phyloP scores from a whole-genome alignment of 2,329 filamentous ascomycete genomes.

The Shiraia sp. region DNA sequence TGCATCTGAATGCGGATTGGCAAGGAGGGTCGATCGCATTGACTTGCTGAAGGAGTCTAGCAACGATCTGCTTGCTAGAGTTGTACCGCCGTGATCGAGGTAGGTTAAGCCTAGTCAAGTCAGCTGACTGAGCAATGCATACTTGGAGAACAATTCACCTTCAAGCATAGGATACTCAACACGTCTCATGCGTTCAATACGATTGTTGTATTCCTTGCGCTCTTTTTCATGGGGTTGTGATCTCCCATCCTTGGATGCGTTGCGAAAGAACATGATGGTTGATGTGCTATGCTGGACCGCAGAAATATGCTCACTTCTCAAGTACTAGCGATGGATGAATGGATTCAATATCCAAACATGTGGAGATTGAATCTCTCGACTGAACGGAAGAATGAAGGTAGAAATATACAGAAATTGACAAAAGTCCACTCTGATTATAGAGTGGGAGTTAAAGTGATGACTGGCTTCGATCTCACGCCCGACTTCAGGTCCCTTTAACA shows the following conservation, averaged over 20 bases:
- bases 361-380: too few relatives aligned
- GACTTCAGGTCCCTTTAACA: too few relatives aligned
- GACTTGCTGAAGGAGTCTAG: slow-evolving; percentile 60
- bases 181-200: slow-evolving; percentile 15
- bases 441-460: too few relatives aligned
- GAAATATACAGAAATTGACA: too few relatives aligned
- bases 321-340: too few relatives aligned
- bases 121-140: slow-evolving; percentile 2
- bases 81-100: slow-evolving; percentile 59
- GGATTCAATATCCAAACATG: too few relatives aligned
- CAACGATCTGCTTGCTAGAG: slow-evolving; percentile 56
- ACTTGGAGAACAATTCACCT: slow-evolving; percentile 9
- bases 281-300: too few relatives aligned
- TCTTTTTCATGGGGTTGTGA: background rate
- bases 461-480: too few relatives aligned
- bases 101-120: slow-evolving; percentile 11
- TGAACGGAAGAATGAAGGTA: too few relatives aligned
- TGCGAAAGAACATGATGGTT: background rate
- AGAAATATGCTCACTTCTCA: too few relatives aligned
- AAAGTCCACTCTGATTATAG: too few relatives aligned
- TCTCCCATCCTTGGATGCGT: background rate
- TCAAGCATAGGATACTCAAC: slow-evolving; percentile 32
- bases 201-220: slow-evolving; percentile 15
- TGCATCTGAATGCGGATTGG: slow-evolving; percentile 68
- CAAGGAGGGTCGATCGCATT: slow-evolving; percentile 63